Percentiles rank a stretch among this genome's conserved stretches.
Conservation (phyloP, 192 early-diverging fungal genomes). For the Coemansia sp. region DNA sequence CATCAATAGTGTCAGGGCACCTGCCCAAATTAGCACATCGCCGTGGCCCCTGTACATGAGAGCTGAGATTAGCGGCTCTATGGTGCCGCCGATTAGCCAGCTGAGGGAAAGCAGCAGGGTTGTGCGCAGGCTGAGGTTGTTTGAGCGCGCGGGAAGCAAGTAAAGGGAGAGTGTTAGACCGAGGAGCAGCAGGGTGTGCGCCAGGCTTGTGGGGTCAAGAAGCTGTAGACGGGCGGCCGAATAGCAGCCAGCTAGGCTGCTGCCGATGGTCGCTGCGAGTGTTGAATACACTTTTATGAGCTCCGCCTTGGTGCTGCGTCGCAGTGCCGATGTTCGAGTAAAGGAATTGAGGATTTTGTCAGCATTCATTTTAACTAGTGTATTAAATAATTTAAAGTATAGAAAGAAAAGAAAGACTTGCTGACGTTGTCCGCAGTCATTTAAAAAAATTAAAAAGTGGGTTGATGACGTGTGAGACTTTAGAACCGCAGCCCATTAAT, state of each 20-base stretch:
- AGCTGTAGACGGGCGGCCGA: neutral
- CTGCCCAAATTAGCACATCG: neutral
- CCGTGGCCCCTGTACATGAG: neutral
- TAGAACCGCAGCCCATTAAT: no score
- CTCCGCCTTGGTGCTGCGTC: constrained; percentile 19
- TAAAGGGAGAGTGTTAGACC: neutral
- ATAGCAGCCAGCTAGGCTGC: constrained; percentile 14
- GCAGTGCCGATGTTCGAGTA: constrained; percentile 19
- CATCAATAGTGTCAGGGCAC: neutral
- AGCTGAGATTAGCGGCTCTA: neutral
- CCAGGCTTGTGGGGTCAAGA: neutral
- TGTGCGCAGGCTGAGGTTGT: neutral
- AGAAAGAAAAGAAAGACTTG: no score
- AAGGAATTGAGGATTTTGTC: constrained; percentile 11
- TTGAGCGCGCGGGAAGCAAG: neutral
- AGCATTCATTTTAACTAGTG: constrained; percentile 2
- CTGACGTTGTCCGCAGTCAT: no score
- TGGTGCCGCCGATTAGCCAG: neutral
- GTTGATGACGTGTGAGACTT: no score
- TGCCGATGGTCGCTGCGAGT: constrained; percentile 7
- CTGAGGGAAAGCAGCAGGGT: neutral
- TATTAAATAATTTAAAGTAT: neutral
- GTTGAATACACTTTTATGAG: constrained; percentile 11
- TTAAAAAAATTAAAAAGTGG: no score
- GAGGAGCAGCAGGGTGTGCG: neutral